Base-by-base conservation (phyloP, 768 basidiomycete species). In the Dacryopinax primogenitus region DNA sequence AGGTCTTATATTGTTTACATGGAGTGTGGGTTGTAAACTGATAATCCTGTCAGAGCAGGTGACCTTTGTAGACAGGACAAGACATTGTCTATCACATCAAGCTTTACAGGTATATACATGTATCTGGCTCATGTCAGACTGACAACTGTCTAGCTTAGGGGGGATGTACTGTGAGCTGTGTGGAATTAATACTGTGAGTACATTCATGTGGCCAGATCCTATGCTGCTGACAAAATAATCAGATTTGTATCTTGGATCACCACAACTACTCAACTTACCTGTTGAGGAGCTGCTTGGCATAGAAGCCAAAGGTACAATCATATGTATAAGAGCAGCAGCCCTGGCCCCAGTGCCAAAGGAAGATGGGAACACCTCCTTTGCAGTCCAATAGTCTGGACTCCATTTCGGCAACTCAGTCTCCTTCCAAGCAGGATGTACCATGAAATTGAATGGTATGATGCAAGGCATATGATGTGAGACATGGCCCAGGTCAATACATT, bases 361-460 rank as follows among this genome's bases (percentile, higher is more conserved):
- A 7, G 9, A 7, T 9, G 51, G 51, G 26, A 11, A 58, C 4
- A 3, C 30, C 51, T 23, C 3, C 13, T 30, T 23, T 23, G 26
- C 26, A 13, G 4, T 32, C 51, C 51, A 58, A 18, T 58, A 58
- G 4, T 3, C 3, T 21, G 26, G 26, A 30, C 32, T 30, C 51
- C 51, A 58, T 30, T 58, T 58, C 26, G 51, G 51, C 13, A 58
- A 30, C 26, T 58, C 13, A 30, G 51, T 58, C 13, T 11, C 51
- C 51, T 9, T 30, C 51, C 51, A 58, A 7, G 3, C 4, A 30
- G 51, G 51, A 58, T 58, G 9, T 6, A 58, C 26, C 51, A 58
- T 58, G 51, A 58, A 58, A 32, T 58, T 30, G 51, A 58, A 58
- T 28, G 51, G 51, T 7, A 58, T 58, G 26, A 58, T 30, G 26